phyloP scores from a whole-genome alignment of 805 yeast species.

The Saccharomycopsis sp. region DNA sequence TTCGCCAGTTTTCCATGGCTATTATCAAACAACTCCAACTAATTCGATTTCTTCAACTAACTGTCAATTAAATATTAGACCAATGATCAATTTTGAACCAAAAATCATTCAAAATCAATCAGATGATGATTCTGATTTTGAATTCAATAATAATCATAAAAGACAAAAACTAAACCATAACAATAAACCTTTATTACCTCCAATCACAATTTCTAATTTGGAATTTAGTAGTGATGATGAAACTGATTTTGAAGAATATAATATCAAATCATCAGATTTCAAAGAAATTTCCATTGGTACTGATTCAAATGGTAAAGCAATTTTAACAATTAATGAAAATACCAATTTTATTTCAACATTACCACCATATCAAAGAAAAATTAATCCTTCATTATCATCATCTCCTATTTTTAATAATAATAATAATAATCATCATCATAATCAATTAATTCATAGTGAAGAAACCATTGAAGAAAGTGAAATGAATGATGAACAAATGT shows the following conservation, averaged over 20 bases:
- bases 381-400: not conserved
- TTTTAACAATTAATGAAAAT: not conserved
- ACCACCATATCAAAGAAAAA: not conserved
- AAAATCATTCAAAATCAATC: too few relatives aligned
- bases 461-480: not conserved
- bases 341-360: not conserved
- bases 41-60: not conserved
- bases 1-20: conserved; percentile 14
- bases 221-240: conserved; percentile 11
- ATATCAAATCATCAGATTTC: not conserved
- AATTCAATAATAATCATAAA: not conserved
- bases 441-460: not conserved
- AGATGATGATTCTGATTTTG: not conserved
- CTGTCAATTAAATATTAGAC: not conserved
- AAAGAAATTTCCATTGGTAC: not conserved
- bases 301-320: conserved; percentile 5
- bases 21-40: conserved; percentile 6
- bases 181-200: conserved; percentile 13
- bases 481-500: not conserved
- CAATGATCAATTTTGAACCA: not conserved
- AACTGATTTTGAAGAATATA: conserved; percentile 3
- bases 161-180: not conserved
- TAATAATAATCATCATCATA: too few relatives aligned
- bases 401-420: too few relatives aligned
- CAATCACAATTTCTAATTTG: conserved; percentile 10